These are phyloP conservation scores for Russula ochroleuca DNA, from an alignment of 768 basidiomycete species.

Conservation along the genomic window DNA sequence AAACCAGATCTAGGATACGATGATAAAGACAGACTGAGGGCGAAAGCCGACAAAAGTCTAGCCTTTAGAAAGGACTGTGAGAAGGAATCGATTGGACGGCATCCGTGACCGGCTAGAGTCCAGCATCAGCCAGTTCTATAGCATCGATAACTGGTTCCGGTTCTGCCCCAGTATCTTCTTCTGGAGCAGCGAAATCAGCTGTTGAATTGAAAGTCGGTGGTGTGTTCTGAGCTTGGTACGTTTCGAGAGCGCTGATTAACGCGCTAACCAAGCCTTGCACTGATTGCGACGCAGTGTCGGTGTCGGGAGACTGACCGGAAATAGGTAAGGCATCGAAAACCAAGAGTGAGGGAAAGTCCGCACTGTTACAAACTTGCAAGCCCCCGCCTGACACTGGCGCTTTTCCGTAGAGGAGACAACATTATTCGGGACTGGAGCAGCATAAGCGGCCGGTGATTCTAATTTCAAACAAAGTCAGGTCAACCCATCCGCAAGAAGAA, in stretches of 20 bases:
- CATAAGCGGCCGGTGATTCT: neutral
- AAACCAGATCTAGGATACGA: neutral
- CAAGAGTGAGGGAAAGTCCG: neutral
- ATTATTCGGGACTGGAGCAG: slow-evolving; percentile 3
- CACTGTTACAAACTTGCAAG: neutral
- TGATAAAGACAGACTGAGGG: neutral
- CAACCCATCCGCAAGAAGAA: too few species aligned
- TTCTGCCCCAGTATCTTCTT: too few species aligned
- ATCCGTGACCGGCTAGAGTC: neutral
- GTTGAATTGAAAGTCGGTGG: neutral
- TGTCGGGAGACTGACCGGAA: neutral
- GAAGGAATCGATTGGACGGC: neutral
- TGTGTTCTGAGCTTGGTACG: neutral
- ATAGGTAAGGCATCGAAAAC: neutral
- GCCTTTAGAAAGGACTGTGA: neutral
- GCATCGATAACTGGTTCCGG: too few species aligned
- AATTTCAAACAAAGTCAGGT: neutral
- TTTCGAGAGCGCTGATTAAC: neutral
- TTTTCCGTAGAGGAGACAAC: neutral
- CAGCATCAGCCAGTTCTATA: too few species aligned
- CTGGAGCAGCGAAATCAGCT: neutral
- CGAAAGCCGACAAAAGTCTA: neutral
- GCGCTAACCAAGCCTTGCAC: neutral
- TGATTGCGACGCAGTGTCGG: neutral
- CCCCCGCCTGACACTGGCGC: neutral